Percentiles rank a stretch among this genome's conserved stretches.
Conservation (phyloP, 805 yeast genomes). For the Wickerhamiella brachini region DNA sequence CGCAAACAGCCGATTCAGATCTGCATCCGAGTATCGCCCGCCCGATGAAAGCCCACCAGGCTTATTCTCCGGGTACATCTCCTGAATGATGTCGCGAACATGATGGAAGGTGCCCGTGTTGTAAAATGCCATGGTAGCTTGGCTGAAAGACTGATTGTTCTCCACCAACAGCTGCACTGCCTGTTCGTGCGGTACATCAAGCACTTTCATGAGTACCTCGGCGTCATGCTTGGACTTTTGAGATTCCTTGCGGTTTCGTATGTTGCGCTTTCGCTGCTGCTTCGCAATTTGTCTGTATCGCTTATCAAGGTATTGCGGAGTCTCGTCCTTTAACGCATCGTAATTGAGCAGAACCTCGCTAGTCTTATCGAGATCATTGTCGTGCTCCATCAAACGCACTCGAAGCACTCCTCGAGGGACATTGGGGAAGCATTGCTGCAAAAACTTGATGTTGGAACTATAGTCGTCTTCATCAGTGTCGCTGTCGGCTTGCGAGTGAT, state of each 20-base stretch:
- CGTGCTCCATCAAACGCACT: neutral
- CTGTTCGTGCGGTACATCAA: neutral
- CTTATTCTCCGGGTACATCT: neutral
- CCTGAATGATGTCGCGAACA: neutral
- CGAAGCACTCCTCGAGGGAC: slow-evolving; percentile 1
- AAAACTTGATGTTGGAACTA: neutral
- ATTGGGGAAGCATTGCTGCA: slow-evolving; percentile 6
- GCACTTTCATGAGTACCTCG: neutral
- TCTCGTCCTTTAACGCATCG: slow-evolving; percentile 2
- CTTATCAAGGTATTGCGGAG: slow-evolving; percentile 4
- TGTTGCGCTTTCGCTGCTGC: neutral
- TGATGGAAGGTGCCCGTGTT: neutral
- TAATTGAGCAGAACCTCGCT: slow-evolving; percentile 9
- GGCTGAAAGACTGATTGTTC: neutral
- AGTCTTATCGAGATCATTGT: slow-evolving; percentile 7
- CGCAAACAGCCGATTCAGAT: neutral
- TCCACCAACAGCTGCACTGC: neutral
- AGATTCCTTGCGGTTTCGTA: neutral
- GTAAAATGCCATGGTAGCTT: neutral
- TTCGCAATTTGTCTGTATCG: neutral
- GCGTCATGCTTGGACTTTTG: neutral
- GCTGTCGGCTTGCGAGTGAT: neutral
- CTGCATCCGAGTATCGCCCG: neutral
- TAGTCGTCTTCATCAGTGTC: neutral
- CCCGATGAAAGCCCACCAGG: neutral